Evolutionary conservation across 768 basidiomycete species (phyloP).

Genomic region (Coprinopsis cinerea): DNA sequence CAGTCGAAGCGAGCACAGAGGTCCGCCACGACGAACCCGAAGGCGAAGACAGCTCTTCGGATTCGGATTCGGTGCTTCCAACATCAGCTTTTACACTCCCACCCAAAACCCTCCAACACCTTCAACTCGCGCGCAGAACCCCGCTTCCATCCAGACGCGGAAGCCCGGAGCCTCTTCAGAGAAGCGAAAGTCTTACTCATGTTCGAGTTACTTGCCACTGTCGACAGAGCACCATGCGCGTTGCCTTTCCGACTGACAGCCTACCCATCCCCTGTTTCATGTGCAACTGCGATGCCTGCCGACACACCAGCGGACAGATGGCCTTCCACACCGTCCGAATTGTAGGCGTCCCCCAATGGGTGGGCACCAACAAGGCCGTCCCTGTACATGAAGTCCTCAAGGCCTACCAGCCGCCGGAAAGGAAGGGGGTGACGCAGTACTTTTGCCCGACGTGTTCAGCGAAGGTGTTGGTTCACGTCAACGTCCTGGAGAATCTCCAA

Average conservation of each 20-base stretch:
- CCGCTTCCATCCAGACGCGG: neutral
- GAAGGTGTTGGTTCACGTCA: conserved; percentile 16
- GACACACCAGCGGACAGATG: conserved; percentile 25
- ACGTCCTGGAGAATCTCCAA: neutral
- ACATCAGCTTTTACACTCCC: neutral
- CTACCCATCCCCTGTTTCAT: conserved; percentile 20
- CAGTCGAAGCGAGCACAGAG: no score
- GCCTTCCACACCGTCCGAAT: conserved; percentile 15
- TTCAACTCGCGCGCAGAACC: neutral
- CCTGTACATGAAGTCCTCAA: neutral
- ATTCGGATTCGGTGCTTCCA: neutral
- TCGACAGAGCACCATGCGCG: conserved; percentile 21
- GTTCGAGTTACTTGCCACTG: conserved; percentile 24
- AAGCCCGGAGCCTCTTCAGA: neutral
- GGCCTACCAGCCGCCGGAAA: neutral
- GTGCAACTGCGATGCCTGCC: conserved; percentile 26
- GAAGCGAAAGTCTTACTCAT: conserved; percentile 9
- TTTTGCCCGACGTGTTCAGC: conserved; percentile 26
- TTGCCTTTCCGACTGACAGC: conserved; percentile 16
- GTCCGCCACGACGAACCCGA: no score
- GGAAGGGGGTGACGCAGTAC: conserved; percentile 18
- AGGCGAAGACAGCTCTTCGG: neutral
- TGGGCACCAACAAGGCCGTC: neutral
- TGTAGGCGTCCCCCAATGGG: neutral
- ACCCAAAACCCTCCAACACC: neutral